Percentiles rank a stretch among this genome's conserved stretches.
Conservation (phyloP, 2,329 filamentous ascomycete species). For the Aspergillus quadrilineatus region DNA sequence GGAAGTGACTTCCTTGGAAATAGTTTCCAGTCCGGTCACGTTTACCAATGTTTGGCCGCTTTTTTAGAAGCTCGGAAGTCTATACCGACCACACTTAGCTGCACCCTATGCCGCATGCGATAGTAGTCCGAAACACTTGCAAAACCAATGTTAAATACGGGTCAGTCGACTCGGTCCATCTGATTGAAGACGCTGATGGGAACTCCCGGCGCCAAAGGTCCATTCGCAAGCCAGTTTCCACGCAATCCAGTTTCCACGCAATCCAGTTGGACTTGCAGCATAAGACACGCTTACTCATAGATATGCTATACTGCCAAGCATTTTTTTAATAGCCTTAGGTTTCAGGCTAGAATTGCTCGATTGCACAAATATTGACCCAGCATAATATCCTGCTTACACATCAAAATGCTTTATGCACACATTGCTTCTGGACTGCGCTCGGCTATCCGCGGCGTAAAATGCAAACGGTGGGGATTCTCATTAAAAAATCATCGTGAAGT, state of each 20-base stretch:
- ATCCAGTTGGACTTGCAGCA: not conserved
- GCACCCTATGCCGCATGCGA: not conserved
- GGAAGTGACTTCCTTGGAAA: conserved; percentile 3
- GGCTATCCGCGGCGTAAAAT: conserved; percentile 8
- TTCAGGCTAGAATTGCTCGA: too few species aligned
- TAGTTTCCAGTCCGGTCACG: not conserved
- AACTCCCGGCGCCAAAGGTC: too few species aligned
- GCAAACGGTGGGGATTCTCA: conserved; percentile 8
- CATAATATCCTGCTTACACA: not conserved
- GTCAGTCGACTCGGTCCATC: too few species aligned
- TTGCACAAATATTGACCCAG: not conserved
- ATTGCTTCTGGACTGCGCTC: not conserved
- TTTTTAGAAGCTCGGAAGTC: not conserved
- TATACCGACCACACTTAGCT: not conserved
- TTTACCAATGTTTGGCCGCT: not conserved
- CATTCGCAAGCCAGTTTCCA: too few species aligned
- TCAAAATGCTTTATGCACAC: not conserved
- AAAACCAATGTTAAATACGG: not conserved
- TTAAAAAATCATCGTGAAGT: conserved; percentile 3
- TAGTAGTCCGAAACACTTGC: not conserved
- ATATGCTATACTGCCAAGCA: not conserved
- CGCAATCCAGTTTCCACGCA: too few species aligned
- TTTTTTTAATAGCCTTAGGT: too few species aligned
- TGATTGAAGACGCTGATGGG: too few species aligned
- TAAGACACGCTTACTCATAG: not conserved